Evolutionary conservation across 495 filamentous ascomycete species (phyloP), one percentile per base, ranked within the genome.

Genomic region (Penicillium simplicissimum): DNA sequence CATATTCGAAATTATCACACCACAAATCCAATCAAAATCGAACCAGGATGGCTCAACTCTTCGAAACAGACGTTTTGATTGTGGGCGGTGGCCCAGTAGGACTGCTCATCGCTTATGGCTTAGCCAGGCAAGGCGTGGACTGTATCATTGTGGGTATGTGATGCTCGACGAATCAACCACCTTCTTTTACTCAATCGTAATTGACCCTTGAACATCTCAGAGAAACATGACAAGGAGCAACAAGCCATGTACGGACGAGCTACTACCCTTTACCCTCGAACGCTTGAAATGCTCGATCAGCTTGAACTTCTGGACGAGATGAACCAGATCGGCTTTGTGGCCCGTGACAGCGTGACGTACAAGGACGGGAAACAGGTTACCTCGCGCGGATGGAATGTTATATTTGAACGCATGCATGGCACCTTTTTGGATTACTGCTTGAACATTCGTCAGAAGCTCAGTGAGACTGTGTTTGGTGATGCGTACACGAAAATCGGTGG

Each of bases 21-120:
- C n/a, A n/a, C n/a, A n/a, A n/a, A 40, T n/a, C 37, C 13, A 40
- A 15, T n/a, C 14, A 40, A n/a, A 40, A 2, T 40, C n/a, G 4
- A 36, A 9, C 13, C 35, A 40, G 8, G n/a, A 40, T 40, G 37
- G 15, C 14, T 15, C 0, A 13, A 40, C 4, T 5, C 4, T 1
- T 40, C 15, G 14, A 40, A 15, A 40, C 37, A 40, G 85, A 86
- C 60, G 79, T 85, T 43, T 87, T 91, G 55, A 88, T 93, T 60
- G 74, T 93, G 53, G 90, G 90, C 31, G 90, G 90, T 34, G 90
- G 90, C 5, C 90, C 90, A 11, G 90, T 88, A 14, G 90, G 90
- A 23, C 80, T 93, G 21, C 82, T 91, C 66, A 82, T 92, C 4
- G 74, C 66, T 8, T 78, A 76, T 61, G 74, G 78, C 61, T 68